These are phyloP conservation scores for Wickerhamiella galacta DNA, from an alignment of 805 yeast genomes.

Conservation along the genomic window DNA sequence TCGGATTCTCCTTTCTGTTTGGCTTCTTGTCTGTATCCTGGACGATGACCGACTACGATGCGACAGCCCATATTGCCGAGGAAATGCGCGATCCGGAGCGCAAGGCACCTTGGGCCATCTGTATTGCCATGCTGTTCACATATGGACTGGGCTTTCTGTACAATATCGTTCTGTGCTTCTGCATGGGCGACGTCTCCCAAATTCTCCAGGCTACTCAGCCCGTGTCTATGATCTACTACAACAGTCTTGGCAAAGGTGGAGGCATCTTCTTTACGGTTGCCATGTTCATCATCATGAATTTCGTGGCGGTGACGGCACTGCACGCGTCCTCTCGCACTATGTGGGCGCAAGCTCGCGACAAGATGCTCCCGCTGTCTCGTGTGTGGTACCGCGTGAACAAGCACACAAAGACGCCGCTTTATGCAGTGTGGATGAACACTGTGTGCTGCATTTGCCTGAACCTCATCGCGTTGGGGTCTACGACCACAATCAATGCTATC, in stretches of 20 bases:
- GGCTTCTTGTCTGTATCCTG: conserved; percentile 27
- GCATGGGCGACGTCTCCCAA: conserved; percentile 18
- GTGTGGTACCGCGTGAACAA: conserved; percentile 33
- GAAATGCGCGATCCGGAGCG: conserved; percentile 41
- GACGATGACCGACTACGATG: conserved; percentile 61
- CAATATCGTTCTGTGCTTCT: conserved; percentile 20
- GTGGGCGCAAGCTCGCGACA: conserved; percentile 66
- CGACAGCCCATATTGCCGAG: conserved; percentile 61
- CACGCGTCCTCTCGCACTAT: conserved; percentile 54
- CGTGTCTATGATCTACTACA: conserved; percentile 47
- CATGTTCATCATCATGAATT: conserved; percentile 42
- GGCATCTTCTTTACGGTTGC: conserved; percentile 47
- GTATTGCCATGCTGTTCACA: conserved; percentile 27
- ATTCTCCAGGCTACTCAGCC: conserved; percentile 27
- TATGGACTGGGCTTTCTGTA: conserved; percentile 19
- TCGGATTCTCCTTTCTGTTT: conserved; percentile 43
- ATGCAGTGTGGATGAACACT: conserved; percentile 39
- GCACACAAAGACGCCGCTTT: conserved; percentile 42
- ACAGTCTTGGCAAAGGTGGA: conserved; percentile 47
- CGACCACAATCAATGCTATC: conserved; percentile 47
- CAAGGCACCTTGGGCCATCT: conserved; percentile 42
- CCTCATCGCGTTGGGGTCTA: conserved; percentile 44
- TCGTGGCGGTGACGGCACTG: conserved; percentile 47
- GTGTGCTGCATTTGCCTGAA: conserved; percentile 35
- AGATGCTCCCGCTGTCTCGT: conserved; percentile 47